phyloP scores from a whole-genome alignment of 2,329 filamentous ascomycete species.

The Microsporum audouinii region DNA sequence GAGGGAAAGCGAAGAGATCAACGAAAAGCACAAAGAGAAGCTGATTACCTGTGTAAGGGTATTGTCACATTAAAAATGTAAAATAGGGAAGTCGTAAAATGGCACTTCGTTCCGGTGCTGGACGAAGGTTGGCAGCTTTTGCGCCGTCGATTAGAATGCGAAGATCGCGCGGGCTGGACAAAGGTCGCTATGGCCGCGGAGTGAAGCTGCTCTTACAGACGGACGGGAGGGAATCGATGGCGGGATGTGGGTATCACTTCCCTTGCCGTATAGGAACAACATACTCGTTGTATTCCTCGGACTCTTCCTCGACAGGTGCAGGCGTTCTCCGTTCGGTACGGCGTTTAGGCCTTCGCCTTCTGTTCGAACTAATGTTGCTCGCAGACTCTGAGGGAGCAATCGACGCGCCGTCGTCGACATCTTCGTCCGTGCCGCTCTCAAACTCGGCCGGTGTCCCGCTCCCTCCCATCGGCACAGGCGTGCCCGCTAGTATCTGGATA shows the following conservation, averaged over 20 bases:
- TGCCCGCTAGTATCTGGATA: constrained; percentile 5
- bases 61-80: not conserved
- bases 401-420: constrained; percentile 35
- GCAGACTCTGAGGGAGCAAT: constrained; percentile 40
- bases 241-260: not conserved
- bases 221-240: not conserved
- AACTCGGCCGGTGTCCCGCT: not conserved
- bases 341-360: constrained; percentile 35
- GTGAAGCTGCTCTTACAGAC: not conserved
- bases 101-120: not conserved
- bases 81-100: not conserved
- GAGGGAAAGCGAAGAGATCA: not conserved
- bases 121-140: not conserved
- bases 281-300: constrained; percentile 25
- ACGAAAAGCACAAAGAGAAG: not conserved
- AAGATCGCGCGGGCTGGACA: not conserved
- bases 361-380: constrained; percentile 39
- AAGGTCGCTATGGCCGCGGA: not conserved
- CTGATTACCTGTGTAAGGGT: not conserved
- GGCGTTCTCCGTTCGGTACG: constrained; percentile 40
- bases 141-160: not conserved
- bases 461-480: not conserved
- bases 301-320: constrained; percentile 38
- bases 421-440: constrained; percentile 31
- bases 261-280: not conserved